Percentiles rank a stretch among this genome's conserved stretches.
Conservation (phyloP, 345 rosid species). For the Rhizophora apiculata region DNA sequence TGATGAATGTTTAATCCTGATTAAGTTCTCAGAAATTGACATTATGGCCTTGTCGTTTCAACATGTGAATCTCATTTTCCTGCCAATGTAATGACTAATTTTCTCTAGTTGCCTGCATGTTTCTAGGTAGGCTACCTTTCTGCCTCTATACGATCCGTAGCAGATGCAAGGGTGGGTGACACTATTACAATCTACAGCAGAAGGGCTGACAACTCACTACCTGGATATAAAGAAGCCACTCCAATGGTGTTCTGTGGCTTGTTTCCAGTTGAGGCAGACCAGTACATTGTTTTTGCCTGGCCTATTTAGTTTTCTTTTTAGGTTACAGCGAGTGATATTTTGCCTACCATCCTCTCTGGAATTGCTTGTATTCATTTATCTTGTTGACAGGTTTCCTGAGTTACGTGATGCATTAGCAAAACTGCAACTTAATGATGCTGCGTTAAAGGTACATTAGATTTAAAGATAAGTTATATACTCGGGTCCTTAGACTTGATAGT, state of each 20-base stretch:
- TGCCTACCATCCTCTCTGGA: constrained; percentile 2
- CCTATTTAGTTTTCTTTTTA: constrained; percentile 11
- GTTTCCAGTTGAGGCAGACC: constrained; percentile 98
- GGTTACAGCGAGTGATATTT: constrained; percentile 7
- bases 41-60: not conserved
- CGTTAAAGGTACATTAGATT: constrained; percentile 59
- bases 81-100: not conserved
- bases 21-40: too few species aligned
- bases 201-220: constrained; percentile 72
- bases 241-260: constrained; percentile 99
- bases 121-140: constrained; percentile 91
- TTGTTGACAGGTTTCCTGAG: constrained; percentile 69
- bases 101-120: not conserved
- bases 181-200: constrained; percentile 66
- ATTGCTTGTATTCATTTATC: constrained; percentile 19
- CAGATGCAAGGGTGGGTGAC: constrained; percentile 99
- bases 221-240: constrained; percentile 97
- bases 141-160: constrained; percentile 91
- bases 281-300: constrained; percentile 44
- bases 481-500: not conserved
- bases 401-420: constrained; percentile 96
- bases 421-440: constrained; percentile 96
- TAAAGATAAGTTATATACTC: not conserved
- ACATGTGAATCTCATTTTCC: not conserved
- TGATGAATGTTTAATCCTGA: too few species aligned